A percentile compares a stretch with the other conserved stretches of the same genome.
Conservation (phyloP, 2,329 filamentous ascomycete genomes). For the Onygena corvina region DNA sequence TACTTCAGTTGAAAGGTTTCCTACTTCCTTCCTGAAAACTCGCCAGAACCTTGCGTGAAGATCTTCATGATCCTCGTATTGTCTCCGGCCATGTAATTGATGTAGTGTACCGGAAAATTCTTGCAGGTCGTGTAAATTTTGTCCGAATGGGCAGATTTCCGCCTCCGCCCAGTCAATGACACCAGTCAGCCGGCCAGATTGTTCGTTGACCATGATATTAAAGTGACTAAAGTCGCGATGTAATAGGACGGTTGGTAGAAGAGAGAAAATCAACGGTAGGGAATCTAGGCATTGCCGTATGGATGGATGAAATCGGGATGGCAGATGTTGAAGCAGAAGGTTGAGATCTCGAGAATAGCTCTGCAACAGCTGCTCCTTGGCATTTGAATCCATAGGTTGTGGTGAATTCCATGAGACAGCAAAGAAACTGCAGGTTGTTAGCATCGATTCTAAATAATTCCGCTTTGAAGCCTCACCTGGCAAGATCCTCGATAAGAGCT, state of each 20-base stretch:
- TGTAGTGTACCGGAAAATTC: constrained; percentile 27
- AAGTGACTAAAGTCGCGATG: constrained; percentile 30
- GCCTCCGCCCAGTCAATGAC: constrained; percentile 37
- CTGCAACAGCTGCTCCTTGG: constrained; percentile 19
- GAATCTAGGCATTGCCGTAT: constrained; percentile 18
- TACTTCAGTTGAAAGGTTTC: constrained; percentile 20
- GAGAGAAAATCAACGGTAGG: constrained; percentile 26
- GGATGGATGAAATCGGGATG: constrained; percentile 6
- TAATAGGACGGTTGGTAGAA: constrained; percentile 31
- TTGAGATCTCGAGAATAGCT: constrained; percentile 25
- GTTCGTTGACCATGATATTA: constrained; percentile 34
- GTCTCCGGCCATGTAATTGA: constrained; percentile 25
- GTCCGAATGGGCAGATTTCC: constrained; percentile 31
- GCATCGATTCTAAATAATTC: constrained; percentile 9
- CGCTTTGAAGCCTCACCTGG: constrained; percentile 16
- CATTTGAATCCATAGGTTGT: constrained; percentile 21
- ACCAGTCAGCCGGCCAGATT: constrained; percentile 28
- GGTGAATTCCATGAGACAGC: constrained; percentile 30
- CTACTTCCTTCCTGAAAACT: constrained; percentile 23
- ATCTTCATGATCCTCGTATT: constrained; percentile 25
- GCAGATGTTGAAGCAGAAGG: constrained; percentile 22
- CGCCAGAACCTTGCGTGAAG: constrained; percentile 24
- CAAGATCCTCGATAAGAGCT: constrained; percentile 28
- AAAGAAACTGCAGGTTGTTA: constrained; percentile 27
- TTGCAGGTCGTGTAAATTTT: constrained; percentile 30